Percentiles rank a stretch among this genome's conserved stretches.
These are phyloP conservation scores for Onygenales sp. DNA, from an alignment of 2,329 filamentous ascomycete species.

Conservation along the genomic window DNA sequence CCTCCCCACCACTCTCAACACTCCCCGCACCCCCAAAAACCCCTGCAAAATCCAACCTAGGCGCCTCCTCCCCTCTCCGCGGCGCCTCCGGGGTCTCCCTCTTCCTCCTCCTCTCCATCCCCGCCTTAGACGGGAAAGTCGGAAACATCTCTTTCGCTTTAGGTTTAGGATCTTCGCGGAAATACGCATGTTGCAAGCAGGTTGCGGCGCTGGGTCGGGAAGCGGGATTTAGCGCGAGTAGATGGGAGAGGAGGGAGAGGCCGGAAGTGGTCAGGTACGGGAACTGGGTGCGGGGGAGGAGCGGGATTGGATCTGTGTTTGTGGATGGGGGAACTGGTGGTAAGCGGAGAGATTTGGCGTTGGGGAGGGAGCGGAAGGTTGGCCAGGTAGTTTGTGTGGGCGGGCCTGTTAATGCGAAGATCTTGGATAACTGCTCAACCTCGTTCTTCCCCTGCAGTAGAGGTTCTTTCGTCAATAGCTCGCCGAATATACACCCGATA, in stretches of 20 bases:
- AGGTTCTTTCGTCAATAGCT: conserved; percentile 74
- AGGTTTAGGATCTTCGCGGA: conserved; percentile 77
- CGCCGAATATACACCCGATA: conserved; percentile 89
- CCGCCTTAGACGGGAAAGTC: conserved; percentile 91
- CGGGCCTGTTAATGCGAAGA: conserved; percentile 82
- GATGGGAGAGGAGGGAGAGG: conserved; percentile 54
- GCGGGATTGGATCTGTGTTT: conserved; percentile 30
- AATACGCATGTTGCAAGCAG: conserved; percentile 74
- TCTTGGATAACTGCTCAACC: conserved; percentile 77
- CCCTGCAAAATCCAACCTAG: conserved; percentile 56
- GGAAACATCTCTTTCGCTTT: conserved; percentile 91
- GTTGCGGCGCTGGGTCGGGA: conserved; percentile 61
- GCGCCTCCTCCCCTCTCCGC: conserved; percentile 60
- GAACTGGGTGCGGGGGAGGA: conserved; percentile 64
- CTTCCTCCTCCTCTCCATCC: conserved; percentile 70
- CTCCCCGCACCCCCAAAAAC: conserved; percentile 58
- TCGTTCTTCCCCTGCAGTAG: conserved; percentile 85
- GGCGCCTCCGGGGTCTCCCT: conserved; percentile 76
- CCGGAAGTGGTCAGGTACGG: conserved; percentile 72
- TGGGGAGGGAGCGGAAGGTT: conserved; percentile 73
- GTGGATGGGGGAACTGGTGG: conserved; percentile 37
- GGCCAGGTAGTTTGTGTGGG: conserved; percentile 81
- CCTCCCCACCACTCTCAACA: conserved; percentile 55
- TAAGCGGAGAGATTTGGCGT: conserved; percentile 69
- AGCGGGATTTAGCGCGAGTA: conserved; percentile 68